Conservation (phyloP, 2,329 filamentous ascomycete species). For the Arthrobotrys musiformis region DNA sequence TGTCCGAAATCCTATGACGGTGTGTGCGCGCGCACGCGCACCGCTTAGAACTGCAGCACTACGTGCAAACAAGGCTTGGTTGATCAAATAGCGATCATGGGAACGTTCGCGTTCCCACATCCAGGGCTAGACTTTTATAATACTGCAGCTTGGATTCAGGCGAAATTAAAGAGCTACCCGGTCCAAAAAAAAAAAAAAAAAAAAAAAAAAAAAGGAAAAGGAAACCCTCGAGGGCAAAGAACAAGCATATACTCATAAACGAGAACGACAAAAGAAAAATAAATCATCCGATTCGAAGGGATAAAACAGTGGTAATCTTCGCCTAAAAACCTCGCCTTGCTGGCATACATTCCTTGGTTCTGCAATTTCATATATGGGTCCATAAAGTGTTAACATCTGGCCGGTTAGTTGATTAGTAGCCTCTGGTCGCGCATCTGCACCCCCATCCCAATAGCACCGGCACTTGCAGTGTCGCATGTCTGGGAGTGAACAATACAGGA, state of each 20-base stretch:
- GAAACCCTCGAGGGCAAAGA: neutral
- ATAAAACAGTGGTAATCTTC: neutral
- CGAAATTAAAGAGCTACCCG: slow-evolving; percentile 9
- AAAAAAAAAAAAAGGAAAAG: too few species aligned
- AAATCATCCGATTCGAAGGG: slow-evolving; percentile 14
- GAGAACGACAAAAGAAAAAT: neutral
- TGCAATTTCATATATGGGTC: neutral
- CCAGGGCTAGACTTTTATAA: slow-evolving; percentile 17
- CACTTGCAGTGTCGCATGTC: neutral
- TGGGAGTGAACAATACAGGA: neutral
- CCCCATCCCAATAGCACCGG: neutral
- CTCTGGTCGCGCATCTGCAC: neutral
- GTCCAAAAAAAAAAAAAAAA: slow-evolving; percentile 1
- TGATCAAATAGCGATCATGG: slow-evolving; percentile 3
- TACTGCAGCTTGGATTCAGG: slow-evolving; percentile 13
- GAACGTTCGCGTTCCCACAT: neutral
- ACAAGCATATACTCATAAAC: too few species aligned
- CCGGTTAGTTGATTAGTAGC: neutral
- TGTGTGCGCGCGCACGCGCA: neutral
- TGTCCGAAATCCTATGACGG: neutral
- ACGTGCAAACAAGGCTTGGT: neutral
- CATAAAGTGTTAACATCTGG: neutral
- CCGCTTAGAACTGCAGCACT: too few species aligned
- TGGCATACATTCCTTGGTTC: neutral
- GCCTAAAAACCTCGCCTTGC: neutral